Evolutionary conservation across 2,329 filamentous ascomycete species (phyloP).

Genomic region (Pseudocercospora eumusae): DNA sequence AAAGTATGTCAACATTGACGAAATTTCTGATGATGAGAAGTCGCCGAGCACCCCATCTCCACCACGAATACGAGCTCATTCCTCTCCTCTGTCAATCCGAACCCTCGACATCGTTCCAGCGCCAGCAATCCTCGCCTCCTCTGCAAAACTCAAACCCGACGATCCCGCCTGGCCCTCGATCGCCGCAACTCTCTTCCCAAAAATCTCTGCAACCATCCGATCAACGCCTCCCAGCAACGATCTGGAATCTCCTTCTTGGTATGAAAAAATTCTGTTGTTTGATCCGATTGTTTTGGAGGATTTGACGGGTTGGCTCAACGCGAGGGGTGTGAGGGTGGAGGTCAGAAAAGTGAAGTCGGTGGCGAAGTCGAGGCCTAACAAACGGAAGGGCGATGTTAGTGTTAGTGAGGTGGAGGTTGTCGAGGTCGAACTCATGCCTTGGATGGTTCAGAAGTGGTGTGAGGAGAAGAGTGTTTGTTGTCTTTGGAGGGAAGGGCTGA

Average conservation of each 20-base stretch:
- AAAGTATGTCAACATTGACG: slow-evolving; percentile 36
- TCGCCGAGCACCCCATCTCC: slow-evolving; percentile 37
- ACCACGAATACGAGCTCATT: slow-evolving; percentile 34
- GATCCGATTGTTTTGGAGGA: slow-evolving; percentile 89
- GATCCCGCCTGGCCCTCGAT: slow-evolving; percentile 39
- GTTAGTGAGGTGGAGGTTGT: slow-evolving; percentile 53
- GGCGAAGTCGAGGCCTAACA: slow-evolving; percentile 20
- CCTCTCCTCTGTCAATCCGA: slow-evolving; percentile 27
- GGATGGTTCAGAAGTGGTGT: slow-evolving; percentile 84
- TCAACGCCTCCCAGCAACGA: slow-evolving; percentile 46
- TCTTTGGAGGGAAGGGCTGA: slow-evolving; percentile 62
- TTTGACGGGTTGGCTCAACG: slow-evolving; percentile 77
- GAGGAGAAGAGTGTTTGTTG: slow-evolving; percentile 85
- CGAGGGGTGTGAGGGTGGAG: slow-evolving; percentile 32
- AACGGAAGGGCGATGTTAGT: slow-evolving; percentile 55
- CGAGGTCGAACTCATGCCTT: slow-evolving; percentile 44
- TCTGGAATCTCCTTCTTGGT: slow-evolving; percentile 63
- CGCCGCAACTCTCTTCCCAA: slow-evolving; percentile 45
- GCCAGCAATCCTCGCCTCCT: neutral
- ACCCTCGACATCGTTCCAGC: slow-evolving; percentile 29
- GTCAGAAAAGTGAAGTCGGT: slow-evolving; percentile 20
- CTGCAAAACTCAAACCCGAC: slow-evolving; percentile 28
- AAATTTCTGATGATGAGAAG: slow-evolving; percentile 38
- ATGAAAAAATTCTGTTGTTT: slow-evolving; percentile 92
- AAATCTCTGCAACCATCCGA: slow-evolving; percentile 54